Conservation (phyloP, 176 grass and related monocot genomes). For the Paspalum vaginatum region DNA sequence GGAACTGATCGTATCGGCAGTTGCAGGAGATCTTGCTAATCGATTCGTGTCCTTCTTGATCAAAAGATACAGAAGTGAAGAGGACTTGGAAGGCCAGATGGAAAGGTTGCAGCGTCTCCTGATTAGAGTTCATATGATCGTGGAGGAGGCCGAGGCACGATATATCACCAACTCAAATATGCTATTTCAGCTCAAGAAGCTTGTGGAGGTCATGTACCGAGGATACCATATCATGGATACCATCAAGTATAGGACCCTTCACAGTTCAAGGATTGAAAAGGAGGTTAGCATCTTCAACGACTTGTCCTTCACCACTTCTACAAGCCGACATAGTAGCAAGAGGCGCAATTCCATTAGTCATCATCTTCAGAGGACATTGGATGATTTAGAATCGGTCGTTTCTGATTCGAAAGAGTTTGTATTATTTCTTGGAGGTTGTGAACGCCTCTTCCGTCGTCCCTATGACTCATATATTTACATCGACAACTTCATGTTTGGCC, state of each 20-base stretch:
- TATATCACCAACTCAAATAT: conserved; percentile 40
- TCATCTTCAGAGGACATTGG: neutral
- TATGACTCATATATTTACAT: conserved; percentile 7
- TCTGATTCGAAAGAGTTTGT: conserved; percentile 4
- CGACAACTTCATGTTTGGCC: conserved; percentile 21
- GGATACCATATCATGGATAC: conserved; percentile 29
- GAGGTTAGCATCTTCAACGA: conserved; percentile 14
- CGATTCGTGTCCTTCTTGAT: conserved; percentile 44
- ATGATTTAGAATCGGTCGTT: neutral
- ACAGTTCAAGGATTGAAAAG: neutral
- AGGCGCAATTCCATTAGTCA: neutral
- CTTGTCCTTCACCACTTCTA: neutral
- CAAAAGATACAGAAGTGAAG: neutral
- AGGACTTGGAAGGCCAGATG: neutral
- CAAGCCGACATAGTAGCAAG: neutral
- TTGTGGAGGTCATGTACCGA: conserved; percentile 33
- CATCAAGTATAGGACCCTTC: neutral
- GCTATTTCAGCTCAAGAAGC: conserved; percentile 31
- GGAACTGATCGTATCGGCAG: conserved; percentile 39
- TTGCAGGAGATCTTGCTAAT: conserved; percentile 35
- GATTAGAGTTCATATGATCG: conserved; percentile 37
- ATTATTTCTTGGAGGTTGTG: neutral
- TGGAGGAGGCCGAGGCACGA: conserved; percentile 30
- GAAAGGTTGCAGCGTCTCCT: conserved; percentile 39
- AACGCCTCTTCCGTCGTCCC: neutral